phyloP scores from a whole-genome alignment of 257 asterid genomes.

The Paraleonurus japonicus region DNA sequence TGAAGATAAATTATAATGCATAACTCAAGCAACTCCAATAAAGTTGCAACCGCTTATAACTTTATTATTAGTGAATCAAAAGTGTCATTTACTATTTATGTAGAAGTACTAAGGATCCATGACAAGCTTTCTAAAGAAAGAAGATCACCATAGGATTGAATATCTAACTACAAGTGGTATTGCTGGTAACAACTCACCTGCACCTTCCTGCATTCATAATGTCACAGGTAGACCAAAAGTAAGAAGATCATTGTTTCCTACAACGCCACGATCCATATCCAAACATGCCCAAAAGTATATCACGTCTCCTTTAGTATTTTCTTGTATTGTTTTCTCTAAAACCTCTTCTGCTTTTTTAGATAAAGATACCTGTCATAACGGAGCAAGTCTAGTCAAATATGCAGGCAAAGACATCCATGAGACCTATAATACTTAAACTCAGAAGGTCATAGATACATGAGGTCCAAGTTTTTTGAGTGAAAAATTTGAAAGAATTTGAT shows the following conservation, averaged over 20 bases:
- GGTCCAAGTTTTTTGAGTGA: not conserved
- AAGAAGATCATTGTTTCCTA: slow-evolving; percentile 61
- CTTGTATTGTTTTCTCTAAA: slow-evolving; percentile 72
- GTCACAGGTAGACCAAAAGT: slow-evolving; percentile 99
- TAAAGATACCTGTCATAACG: slow-evolving; percentile 63
- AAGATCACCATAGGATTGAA: slow-evolving; percentile 4
- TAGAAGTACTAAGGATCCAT: slow-evolving; percentile 9
- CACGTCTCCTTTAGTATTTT: slow-evolving; percentile 72
- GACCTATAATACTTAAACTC: slow-evolving; percentile 5
- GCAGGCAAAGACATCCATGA: slow-evolving; percentile 13
- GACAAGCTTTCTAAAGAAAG: not conserved
- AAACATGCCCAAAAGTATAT: slow-evolving; percentile 79
- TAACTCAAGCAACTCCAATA: too few relatives aligned
- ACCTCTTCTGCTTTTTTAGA: slow-evolving; percentile 72
- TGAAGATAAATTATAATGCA: too few relatives aligned
- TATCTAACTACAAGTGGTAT: slow-evolving; percentile 7
- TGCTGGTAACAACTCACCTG: slow-evolving; percentile 57
- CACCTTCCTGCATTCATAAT: slow-evolving; percentile 92
- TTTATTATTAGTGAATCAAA: not conserved
- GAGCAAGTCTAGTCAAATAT: slow-evolving; percentile 16
- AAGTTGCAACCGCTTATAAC: too few relatives aligned
- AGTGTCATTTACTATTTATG: not conserved
- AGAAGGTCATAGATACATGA: slow-evolving; percentile 11
- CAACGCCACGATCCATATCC: slow-evolving; percentile 66
- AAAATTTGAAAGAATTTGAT: not conserved